Evolutionary conservation across 2,329 filamentous ascomycete genomes (phyloP), one percentile per base, ranked within the genome.

Genomic region (Neurospora sp.): DNA sequence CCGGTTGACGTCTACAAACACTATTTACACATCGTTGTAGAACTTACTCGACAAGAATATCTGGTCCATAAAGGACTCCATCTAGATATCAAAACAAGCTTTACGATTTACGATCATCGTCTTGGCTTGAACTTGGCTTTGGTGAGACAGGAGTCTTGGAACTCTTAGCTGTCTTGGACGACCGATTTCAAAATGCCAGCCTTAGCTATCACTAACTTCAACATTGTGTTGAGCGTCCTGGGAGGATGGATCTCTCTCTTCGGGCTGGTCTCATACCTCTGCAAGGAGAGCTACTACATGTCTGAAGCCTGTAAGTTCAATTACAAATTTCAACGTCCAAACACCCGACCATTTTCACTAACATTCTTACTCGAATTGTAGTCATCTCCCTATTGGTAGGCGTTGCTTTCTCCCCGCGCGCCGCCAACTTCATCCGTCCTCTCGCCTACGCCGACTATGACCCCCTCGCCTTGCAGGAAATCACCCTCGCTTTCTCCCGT

Each of bases 181-280:
- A 68, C 46, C 67, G 17, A 67, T 38, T 68, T 69, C 71, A 80
- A 75, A 69, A 84, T 84, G 82, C 82, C 82, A 66, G 79, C 79
- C 33, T 71, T 81, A 38, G 79, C 77, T 6, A 66, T 79, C 40
- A 89, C 86, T 73, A 91, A 93, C 78, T 97, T 97, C 84, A 96
- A 97, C 80, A 91, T 96, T 73, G 87, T 93, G 69, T 89, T 92
- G 77, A 90, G 91, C 68, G 87, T 92, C 8, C 81, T 97, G 13
- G 94, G 94, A 15, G 94, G 92, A 1, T 97, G 96, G 81, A 89
- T 97, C 72, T 93, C 92, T 0, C 75, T 96, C n/a, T 97, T 97
- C 77, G 93, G 93, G 3, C 82, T 97, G 62, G 93, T 97, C 0
- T 97, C 93, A 0, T 97, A 93, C 77, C 85, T 97, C 19, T 85